Evolutionary conservation across 164 flowering plant genomes (phyloP).

Genomic region (Protea cynaroides): DNA sequence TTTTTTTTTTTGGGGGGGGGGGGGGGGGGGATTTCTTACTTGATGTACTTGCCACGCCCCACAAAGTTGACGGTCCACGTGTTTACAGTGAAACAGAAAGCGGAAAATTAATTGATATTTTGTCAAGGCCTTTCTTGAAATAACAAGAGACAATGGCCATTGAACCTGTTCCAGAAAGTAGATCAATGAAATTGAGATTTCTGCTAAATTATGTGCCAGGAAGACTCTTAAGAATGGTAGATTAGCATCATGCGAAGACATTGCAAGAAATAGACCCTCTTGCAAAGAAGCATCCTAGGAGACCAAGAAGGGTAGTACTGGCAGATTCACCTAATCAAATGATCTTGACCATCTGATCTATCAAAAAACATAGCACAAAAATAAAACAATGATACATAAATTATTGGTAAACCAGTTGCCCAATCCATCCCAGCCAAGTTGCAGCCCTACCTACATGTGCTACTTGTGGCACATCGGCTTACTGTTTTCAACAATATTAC

Average conservation of each 20-base stretch:
- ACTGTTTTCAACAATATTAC: background rate
- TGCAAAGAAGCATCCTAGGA: background rate
- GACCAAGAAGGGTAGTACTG: background rate
- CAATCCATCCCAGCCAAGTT: too few species aligned
- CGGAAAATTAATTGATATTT: conserved; percentile 91
- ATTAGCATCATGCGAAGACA: background rate
- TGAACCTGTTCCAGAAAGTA: conserved; percentile 40
- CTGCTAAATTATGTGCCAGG: background rate
- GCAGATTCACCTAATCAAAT: too few species aligned
- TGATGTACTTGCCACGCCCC: conserved; percentile 99
- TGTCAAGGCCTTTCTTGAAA: conserved; percentile 82
- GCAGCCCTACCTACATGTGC: too few species aligned
- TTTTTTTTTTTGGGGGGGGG: too few species aligned
- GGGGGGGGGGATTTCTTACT: conserved; percentile 31
- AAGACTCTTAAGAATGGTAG: background rate
- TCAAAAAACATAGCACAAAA: too few species aligned
- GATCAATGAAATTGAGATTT: background rate
- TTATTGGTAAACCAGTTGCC: too few species aligned
- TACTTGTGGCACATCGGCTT: too few species aligned
- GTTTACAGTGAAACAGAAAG: conserved; percentile 89
- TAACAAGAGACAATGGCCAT: conserved; percentile 91
- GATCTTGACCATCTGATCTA: too few species aligned
- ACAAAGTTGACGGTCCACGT: conserved; percentile 90
- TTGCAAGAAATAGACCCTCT: background rate
- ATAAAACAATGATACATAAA: too few species aligned